Conservation (phyloP, 208 protist species). For the Leishmania aethiopica region DNA sequence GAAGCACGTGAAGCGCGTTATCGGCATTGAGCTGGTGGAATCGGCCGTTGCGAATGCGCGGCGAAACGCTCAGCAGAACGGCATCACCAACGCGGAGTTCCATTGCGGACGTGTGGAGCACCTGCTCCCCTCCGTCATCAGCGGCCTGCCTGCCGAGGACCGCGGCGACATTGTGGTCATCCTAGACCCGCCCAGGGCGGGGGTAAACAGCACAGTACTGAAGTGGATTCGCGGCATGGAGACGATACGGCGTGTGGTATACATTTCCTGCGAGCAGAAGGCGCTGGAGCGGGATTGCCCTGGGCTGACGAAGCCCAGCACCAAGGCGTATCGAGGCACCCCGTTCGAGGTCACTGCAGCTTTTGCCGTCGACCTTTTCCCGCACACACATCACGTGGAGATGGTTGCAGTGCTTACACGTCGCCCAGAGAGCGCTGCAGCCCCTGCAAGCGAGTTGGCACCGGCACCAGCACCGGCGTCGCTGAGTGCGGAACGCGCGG, state of each 20-base stretch:
- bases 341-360: constrained; percentile 87
- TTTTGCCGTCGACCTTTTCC: constrained; percentile 96
- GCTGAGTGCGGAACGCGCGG: not conserved
- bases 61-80: constrained; percentile 87
- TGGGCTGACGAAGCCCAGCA: constrained; percentile 71
- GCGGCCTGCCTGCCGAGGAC: constrained; percentile 41
- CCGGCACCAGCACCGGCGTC: not conserved
- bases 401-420: constrained; percentile 92
- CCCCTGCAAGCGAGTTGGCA: not conserved
- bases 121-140: constrained; percentile 71
- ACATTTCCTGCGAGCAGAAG: constrained; percentile 96
- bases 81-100: constrained; percentile 89
- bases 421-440: constrained; percentile 3
- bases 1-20: constrained; percentile 79
- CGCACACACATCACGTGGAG: constrained; percentile 95
- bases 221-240: constrained; percentile 91
- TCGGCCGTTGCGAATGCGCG: constrained; percentile 88
- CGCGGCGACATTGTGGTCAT: constrained; percentile 80
- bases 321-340: constrained; percentile 71
- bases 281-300: constrained; percentile 90
- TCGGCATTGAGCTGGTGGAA: constrained; percentile 94
- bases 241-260: constrained; percentile 91
- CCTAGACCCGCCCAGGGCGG: constrained; percentile 91
- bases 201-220: constrained; percentile 89
- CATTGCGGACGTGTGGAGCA: constrained; percentile 93